These are phyloP conservation scores for Macrocybe gigantea DNA, from an alignment of 768 basidiomycete species.

Conservation along the genomic window DNA sequence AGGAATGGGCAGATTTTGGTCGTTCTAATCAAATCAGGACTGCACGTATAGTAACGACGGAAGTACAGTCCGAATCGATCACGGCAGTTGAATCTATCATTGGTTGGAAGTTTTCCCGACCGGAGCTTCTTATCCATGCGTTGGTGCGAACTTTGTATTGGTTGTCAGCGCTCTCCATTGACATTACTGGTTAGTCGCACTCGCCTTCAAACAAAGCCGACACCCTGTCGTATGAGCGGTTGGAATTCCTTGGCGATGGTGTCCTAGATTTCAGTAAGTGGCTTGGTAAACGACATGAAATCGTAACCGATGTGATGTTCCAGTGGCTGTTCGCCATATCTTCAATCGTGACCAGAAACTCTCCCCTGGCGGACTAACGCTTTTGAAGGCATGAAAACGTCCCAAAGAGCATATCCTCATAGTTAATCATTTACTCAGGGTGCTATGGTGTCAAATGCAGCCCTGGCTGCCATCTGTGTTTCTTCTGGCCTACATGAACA, in stretches of 20 bases:
- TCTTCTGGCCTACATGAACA: conserved; percentile 58
- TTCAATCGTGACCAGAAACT: conserved; percentile 57
- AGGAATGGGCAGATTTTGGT: conserved; percentile 70
- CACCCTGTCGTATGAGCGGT: conserved; percentile 59
- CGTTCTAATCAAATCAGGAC: conserved; percentile 37
- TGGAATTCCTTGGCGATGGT: conserved; percentile 85
- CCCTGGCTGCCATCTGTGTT: conserved; percentile 73
- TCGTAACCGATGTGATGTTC: conserved; percentile 5
- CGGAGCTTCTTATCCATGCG: conserved; percentile 64
- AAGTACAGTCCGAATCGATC: conserved; percentile 42
- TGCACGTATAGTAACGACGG: conserved; percentile 36
- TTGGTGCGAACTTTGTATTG: conserved; percentile 41
- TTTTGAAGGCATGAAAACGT: conserved; percentile 54
- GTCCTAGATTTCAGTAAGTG: conserved; percentile 76
- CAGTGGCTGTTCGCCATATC: conserved; percentile 73
- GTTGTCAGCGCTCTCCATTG: neutral
- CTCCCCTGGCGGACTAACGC: conserved; percentile 70
- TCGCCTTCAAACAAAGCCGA: conserved; percentile 52
- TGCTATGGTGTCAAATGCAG: conserved; percentile 81
- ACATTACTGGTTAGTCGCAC: conserved; percentile 50
- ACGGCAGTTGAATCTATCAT: conserved; percentile 58
- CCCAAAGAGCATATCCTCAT: too few species aligned
- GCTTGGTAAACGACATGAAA: conserved; percentile 2
- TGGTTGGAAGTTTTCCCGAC: conserved; percentile 54
- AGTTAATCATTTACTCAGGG: conserved; percentile 33